phyloP scores from a whole-genome alignment of 805 yeast species.

The Phaffomyces opuntiae region DNA sequence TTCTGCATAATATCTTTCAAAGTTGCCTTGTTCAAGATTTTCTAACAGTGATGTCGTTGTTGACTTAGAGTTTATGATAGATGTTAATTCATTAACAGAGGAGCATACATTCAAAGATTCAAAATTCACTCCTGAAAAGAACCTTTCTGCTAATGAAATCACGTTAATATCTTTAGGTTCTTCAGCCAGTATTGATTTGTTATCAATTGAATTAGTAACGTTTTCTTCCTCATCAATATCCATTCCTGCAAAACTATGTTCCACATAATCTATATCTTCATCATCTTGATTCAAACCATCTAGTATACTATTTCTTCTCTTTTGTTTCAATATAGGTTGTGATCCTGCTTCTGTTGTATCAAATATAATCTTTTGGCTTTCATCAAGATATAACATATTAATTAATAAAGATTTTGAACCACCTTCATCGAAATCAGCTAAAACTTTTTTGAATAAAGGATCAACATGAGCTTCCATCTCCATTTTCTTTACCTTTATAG shows the following conservation, averaged over 20 bases:
- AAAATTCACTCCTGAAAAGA: constrained; percentile 3
- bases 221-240: constrained; percentile 15
- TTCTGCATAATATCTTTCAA: constrained; percentile 4
- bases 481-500: constrained; percentile 44
- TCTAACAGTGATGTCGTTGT: constrained; percentile 11
- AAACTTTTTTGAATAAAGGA: constrained; percentile 67
- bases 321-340: constrained; percentile 3
- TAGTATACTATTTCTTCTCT: constrained; percentile 5
- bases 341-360: constrained; percentile 41
- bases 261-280: constrained; percentile 10
- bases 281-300: constrained; percentile 5
- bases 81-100: constrained; percentile 13
- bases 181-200: constrained; percentile 1
- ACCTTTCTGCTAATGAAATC: constrained; percentile 11
- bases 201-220: neutral
- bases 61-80: constrained; percentile 14
- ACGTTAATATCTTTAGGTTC: neutral
- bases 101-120: constrained; percentile 11
- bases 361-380: constrained; percentile 49
- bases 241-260: constrained; percentile 13
- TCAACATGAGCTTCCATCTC: constrained; percentile 64
- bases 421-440: constrained; percentile 77
- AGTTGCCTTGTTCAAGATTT: constrained; percentile 6
- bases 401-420: constrained; percentile 66
- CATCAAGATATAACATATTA: constrained; percentile 52